Evolutionary conservation across 805 yeast genomes (phyloP), one percentile per base, ranked within the genome.

Genomic region (Zygosaccharomyces bisporus): DNA sequence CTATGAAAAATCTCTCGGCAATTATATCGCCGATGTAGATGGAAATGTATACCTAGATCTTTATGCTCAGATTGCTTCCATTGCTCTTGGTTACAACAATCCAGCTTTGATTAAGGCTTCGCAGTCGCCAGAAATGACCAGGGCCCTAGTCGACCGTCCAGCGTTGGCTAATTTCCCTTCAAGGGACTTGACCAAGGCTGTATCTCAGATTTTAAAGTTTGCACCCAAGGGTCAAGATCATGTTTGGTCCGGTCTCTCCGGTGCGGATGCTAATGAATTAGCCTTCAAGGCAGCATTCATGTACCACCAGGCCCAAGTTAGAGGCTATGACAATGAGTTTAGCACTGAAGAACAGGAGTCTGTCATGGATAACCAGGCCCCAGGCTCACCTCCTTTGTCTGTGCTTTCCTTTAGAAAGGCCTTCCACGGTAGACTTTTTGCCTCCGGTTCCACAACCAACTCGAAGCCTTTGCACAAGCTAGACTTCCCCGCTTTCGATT

Each of bases 351-450:
- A 90, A 68, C 75, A 77, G 63, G 65, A 55, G 14, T 69, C 90
- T 3, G 83, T 82, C 46, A 90, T 90, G 97, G 70, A 75, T 52
- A 88, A 88, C 67, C 70, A 74, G 55, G 76, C 86, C 20, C 98
- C 98, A 41, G 96, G 96, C 46, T 77, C 95, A 38, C 95, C 96
- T 27, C 85, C 84, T 29, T 68, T 86, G 55, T 88, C 95, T 40
- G 84, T 90, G 50, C 62, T 91, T 54, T 88, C 96, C 4, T 90
- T 90, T 70, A 81, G 81, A 67, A 76, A 80, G 53, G 93, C 93
- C 23, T 91, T 90, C 85, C 98, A 90, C 65, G 98, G 98, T 53
- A 81, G 98, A 69, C 70, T 89, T 52, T 88, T 90, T 70, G 98
- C 96, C 18, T 78, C 95, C 44, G 89, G 86, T 34, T 85, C 96